Base-by-base conservation (phyloP, 768 basidiomycete species). In the Crucibulum laeve region DNA sequence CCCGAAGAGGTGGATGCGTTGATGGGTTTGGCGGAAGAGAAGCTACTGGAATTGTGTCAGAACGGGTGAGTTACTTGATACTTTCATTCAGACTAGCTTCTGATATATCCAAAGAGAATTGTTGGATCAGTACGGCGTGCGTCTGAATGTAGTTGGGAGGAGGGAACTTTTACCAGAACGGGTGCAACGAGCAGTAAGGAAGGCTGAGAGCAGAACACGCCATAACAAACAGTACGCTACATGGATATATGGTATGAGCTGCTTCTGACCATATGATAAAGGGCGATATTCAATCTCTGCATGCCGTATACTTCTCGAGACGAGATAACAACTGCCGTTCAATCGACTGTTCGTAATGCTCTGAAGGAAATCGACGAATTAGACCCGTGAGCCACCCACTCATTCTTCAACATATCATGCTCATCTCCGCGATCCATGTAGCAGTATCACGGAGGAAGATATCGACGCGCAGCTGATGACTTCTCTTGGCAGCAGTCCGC, bases 271-370 rank as follows among this genome's bases (percentile, higher is more conserved):
- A n/a, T 25, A 40, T 40, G 45, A 17, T 39, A 15, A 43, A 97
- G 94, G 24, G 82, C 88, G 1, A 84, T 94, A 21, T 71, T 98
- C 25, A 97, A 98, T 57, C 68, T 98, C 4, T 91, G 89, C 65
- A 91, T 93, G 74, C 85, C 95, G 0, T 99, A 97, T 56, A 75
- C 91, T 4, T 87, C 93, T 1, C 77, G 86, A 22, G 90, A 99
- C 56, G 96, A 99, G 61, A 93, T 98, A 10, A 77, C 88, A 2
- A 78, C 80, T 0, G 89, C 95, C 0, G 77, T 97, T 2, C 69
- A 81, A 47, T 62, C 68, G 1, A 69, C 67, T 26, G 68, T 81
- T 30, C 62, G 64, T 5, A 59, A 68, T 15, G 65, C 68, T 22
- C 54, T 71, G 17, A 19, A 14, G 25, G 26, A 41, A 4, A n/a